Evolutionary conservation across 164 flowering plant genomes (phyloP), one percentile per base, ranked within the genome.

Genomic region (Piper betle): DNA sequence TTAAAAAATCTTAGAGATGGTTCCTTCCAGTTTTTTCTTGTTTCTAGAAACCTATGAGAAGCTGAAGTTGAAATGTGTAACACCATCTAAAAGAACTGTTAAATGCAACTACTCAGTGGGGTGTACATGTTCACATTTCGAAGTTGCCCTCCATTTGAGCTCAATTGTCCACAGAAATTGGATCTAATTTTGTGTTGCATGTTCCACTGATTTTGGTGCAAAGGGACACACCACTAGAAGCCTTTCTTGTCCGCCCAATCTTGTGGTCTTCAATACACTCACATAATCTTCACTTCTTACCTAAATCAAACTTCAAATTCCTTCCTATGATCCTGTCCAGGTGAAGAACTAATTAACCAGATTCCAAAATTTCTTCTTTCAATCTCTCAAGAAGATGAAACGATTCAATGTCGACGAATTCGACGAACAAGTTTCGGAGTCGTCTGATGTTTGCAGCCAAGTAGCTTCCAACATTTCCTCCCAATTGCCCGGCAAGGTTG

Each of bases 391-490:
- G 54, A 74, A 63, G 58, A 85, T 79, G 91, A 70, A 64, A 63
- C 64, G 74, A 58, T 70, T 64, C 7, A 72, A 65, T 37, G 33
- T n/a, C n/a, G n/a, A n/a, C n/a, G n/a, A n/a, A n/a, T n/a, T 78
- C 57, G 85, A 80, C 62, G 53, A 57, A 17, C 73, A 67, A 25
- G 66, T 39, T n/a, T 78, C 83, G 0, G 86, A 77, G 68, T 86
- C 79, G 33, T 82, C 86, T 12, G 87, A 76, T 59, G 74, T 67
- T 13, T 76, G 82, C 65, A 79, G 84, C 74, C 87, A 74, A 68
- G 82, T 73, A 25, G 81, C 80, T 59, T 82, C 87, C 67, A 82
- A 78, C 65, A n/a, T 78, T 50, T 73, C 82, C 12, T 67, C 57
- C 64, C 81, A 74, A 69, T 85, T 77, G 60, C 53, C 68, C 2